Evolutionary conservation across 257 asterid species (phyloP).

Genomic region (Jaltomata sinuosa): DNA sequence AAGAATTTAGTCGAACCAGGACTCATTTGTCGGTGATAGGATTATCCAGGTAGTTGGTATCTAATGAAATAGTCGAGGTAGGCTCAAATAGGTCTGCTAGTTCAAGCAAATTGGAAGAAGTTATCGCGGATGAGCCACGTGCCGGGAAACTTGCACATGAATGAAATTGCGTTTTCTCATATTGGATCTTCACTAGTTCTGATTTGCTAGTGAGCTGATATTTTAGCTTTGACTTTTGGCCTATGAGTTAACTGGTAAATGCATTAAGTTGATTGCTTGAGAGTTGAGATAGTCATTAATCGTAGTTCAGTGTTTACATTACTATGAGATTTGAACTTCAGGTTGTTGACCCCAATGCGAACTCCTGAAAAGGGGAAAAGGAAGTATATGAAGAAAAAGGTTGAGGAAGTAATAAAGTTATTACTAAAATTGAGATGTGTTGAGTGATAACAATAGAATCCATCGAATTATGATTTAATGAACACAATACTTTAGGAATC

Average conservation of each 20-base stretch:
- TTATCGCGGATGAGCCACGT: no score
- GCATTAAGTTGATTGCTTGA: neutral
- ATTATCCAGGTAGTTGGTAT: no score
- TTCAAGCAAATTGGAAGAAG: no score
- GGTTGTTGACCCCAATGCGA: neutral
- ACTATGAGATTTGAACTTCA: neutral
- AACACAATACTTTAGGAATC: neutral
- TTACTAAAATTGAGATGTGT: neutral
- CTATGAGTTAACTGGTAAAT: neutral
- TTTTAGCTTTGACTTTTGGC: neutral
- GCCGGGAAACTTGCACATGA: no score
- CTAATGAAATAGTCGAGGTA: no score
- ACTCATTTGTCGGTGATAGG: no score
- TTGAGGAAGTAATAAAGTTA: neutral
- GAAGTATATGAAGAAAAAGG: neutral
- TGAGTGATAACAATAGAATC: neutral
- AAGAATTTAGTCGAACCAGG: no score
- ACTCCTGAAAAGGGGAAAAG: neutral
- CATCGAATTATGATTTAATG: neutral
- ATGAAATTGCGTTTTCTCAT: neutral
- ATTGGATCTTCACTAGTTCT: neutral
- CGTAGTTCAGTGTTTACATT: neutral
- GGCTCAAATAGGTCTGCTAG: no score
- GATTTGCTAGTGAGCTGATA: neutral
- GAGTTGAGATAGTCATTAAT: neutral